These are phyloP conservation scores for Diaporthe vaccinii DNA, from an alignment of 2,329 filamentous ascomycete genomes.

Conservation along the genomic window DNA sequence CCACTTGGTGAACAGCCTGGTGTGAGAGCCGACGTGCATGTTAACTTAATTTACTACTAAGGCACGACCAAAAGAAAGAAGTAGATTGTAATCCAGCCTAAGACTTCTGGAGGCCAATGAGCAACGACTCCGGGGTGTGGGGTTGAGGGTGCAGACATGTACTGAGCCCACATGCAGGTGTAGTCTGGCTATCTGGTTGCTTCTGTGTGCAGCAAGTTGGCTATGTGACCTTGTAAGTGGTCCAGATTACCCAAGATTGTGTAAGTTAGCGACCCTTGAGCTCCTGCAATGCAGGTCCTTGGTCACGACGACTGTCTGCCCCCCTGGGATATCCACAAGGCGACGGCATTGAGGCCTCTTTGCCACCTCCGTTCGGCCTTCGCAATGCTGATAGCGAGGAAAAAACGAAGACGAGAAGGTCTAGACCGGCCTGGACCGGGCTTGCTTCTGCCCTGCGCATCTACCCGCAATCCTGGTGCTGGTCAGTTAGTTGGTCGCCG, in stretches of 20 bases:
- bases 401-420: not conserved
- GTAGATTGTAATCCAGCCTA: not conserved
- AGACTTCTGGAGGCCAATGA: not conserved
- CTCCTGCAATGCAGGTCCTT: not conserved
- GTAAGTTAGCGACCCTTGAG: not conserved
- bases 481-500: not conserved
- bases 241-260: not conserved
- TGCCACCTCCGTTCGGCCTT: not conserved
- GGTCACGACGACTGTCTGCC: not conserved
- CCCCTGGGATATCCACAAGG: not conserved
- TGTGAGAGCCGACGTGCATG: not conserved
- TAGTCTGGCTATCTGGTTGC: too few relatives aligned
- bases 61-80: not conserved
- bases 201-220: not conserved
- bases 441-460: not conserved
- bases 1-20: not conserved
- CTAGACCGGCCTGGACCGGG: conserved; percentile 10
- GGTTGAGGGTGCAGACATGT: not conserved
- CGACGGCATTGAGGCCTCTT: not conserved
- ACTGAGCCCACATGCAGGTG: not conserved
- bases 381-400: not conserved
- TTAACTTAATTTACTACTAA: not conserved
- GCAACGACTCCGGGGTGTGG: not conserved
- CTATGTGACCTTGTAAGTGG: not conserved
- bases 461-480: conserved; percentile 22